Evolutionary conservation across 352 stramenopile genomes (phyloP), one percentile per base, ranked within the genome.

Genomic region (Phytophthora litchii): DNA sequence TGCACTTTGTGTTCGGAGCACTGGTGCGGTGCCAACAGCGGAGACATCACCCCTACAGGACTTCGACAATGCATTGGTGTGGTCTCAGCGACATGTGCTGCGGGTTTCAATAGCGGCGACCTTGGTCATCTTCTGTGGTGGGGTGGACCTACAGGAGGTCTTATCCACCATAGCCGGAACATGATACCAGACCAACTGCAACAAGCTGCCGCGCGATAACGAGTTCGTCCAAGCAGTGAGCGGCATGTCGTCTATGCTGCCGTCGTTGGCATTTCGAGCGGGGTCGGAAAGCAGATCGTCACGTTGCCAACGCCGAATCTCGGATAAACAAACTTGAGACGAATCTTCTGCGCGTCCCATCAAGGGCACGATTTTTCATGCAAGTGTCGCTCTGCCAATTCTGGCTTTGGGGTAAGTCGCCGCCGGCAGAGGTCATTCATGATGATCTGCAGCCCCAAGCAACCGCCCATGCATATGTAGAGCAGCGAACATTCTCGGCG

Each of bases 251-350:
- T 47, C 17, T 37, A 13, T 12, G 16, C 21, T 31, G 11, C 12
- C 25, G 47, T 19, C 12, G 38, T 17, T n/a, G 21, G 36, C 50
- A 32, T 57, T 40, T 58, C 38, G 50, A 49, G 37, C 19, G 23
- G 40, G 37, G 51, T 60, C 42, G 52, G 31, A 49, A 54, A 23
- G 23, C 3, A 32, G 37, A n/a, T 60, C 37, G 59, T 63, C 52
- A 21, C 4, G 37, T 67, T 67, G 52, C 60, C 25, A 10, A 12
- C 53, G 14, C 43, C 35, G 60, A 64, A 67, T 67, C 53, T 67
- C 43, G 16, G 29, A 49, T 54, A 54, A 55, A 40, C 43, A 63
- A 35, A 54, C 36, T 51, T 42, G n/a, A 51, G 43, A 48, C 51
- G 37, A 62, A 55, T 67, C 59, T 57, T 27, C 6, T 14, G 8